Base-by-base conservation (phyloP, 495 filamentous ascomycete species). In the Penicillium crystallinum region DNA sequence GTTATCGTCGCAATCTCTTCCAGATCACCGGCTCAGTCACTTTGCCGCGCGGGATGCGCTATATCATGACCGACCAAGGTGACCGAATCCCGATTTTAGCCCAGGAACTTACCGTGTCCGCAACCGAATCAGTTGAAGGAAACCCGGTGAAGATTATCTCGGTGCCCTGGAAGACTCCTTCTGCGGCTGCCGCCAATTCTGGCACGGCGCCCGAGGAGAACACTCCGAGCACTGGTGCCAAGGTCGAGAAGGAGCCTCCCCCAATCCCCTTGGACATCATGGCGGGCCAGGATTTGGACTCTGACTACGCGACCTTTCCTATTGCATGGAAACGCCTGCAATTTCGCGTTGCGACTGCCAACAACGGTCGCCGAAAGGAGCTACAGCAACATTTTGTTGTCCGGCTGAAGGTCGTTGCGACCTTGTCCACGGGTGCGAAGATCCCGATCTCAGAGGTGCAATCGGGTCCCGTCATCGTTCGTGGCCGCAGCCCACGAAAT, bases 241-340 rank as follows among this genome's bases (percentile, higher is more conserved):
- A 86, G 68, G 69, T 77, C 10, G 83, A 87, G 66, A 82, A 80
- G 52, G 83, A 87, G 54, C 83, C 83, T 1, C 73, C 78, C 5
- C 75, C 87, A 15, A 83, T 91, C 42, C 81, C 86, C 0, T 65
- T 96, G 11, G 90, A 95, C 61, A 78, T 72, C 51, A 77, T 92
- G 59, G 81, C 79, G 31, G 86, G 85, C 7, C 87, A 90, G 53
- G 90, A 95, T 41, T 74, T 87, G 51, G 87, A 90, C 56, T 77
- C 86, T 8, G 82, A 91, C 34, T 86, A 83, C 57, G 81, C 87
- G 19, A 90, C 85, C 27, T 91, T 91, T 58, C 88, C 89, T 2
- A 85, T 95, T 35, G 82, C 87, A 15, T 96, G 90, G 90, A 95
- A 95, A 68, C 78, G 91, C 17, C 71, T 96, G 46, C 91, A 96